Conservation (phyloP, 306 rosid species). For the Cicer arietinum region DNA sequence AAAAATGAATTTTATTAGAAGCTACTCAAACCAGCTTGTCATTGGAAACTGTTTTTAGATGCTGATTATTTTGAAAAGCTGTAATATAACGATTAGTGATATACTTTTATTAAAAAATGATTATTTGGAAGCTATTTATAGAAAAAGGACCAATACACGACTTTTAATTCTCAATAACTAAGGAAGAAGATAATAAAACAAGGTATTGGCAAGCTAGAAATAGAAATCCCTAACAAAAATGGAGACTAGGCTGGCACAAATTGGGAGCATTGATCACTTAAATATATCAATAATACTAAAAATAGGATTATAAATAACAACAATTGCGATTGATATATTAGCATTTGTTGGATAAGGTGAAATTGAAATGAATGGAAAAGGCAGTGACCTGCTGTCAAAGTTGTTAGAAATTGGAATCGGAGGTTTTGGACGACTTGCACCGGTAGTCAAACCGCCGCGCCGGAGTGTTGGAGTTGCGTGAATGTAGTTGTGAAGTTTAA, state of each 20-base stretch:
- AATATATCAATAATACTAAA: neutral
- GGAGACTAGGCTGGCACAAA: too few species aligned
- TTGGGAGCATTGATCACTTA: neutral
- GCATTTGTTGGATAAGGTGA: neutral
- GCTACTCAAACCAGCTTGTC: too few species aligned
- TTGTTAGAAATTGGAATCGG: conserved; percentile 3
- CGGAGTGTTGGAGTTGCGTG: neutral
- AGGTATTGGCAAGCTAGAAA: neutral
- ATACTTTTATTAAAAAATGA: too few species aligned
- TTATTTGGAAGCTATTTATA: too few species aligned
- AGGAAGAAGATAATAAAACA: neutral
- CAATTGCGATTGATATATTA: neutral
- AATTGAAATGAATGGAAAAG: neutral
- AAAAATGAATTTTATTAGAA: too few species aligned
- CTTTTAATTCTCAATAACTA: neutral
- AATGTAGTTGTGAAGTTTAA: neutral
- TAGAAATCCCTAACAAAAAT: neutral
- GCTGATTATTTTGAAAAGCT: too few species aligned
- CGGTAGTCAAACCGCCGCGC: neutral
- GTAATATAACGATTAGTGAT: too few species aligned
- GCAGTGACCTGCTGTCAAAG: conserved; percentile 5
- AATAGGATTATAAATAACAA: neutral
- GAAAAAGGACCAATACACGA: neutral
- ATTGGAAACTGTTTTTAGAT: too few species aligned
- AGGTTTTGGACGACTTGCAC: conserved; percentile 21